These are phyloP conservation scores for Bothriochloa decipiens DNA, from an alignment of 176 grass and related monocot genomes.

Conservation along the genomic window DNA sequence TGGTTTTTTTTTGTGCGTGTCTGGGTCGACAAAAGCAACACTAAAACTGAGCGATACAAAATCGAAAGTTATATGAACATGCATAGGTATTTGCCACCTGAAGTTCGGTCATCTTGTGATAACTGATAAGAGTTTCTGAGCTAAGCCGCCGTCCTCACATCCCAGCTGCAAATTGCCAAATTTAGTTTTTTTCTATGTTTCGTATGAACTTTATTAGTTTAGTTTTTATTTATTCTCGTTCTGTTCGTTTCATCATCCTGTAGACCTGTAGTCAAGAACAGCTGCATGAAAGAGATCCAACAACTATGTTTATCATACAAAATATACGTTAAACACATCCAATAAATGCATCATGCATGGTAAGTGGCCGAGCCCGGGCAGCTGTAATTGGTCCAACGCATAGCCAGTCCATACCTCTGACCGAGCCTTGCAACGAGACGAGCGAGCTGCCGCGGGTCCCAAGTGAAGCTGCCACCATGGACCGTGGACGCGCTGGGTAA, in stretches of 20 bases:
- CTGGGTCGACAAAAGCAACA: not conserved
- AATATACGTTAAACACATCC: not conserved
- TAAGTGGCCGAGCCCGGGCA: too few species aligned
- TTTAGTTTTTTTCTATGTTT: not conserved
- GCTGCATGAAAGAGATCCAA: not conserved
- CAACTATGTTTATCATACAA: not conserved
- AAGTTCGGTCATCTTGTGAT: not conserved
- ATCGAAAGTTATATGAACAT: not conserved
- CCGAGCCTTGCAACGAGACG: not conserved
- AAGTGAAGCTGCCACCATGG: not conserved
- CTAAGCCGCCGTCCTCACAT: too few species aligned
- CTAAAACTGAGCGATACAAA: not conserved
- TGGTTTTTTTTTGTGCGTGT: not conserved
- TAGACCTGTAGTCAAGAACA: not conserved
- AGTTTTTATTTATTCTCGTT: too few species aligned
- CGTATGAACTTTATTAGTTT: not conserved
- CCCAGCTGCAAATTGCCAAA: too few species aligned
- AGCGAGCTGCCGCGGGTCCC: not conserved
- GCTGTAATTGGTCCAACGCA: not conserved
- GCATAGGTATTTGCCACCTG: not conserved
- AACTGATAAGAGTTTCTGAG: not conserved
- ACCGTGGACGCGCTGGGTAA: not conserved
- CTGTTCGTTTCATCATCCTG: not conserved
- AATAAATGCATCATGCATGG: too few species aligned
- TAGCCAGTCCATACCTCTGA: not conserved